These are phyloP conservation scores for Coix lacrymajobi DNA, from an alignment of 176 grass and related monocot genomes.

Conservation along the genomic window DNA sequence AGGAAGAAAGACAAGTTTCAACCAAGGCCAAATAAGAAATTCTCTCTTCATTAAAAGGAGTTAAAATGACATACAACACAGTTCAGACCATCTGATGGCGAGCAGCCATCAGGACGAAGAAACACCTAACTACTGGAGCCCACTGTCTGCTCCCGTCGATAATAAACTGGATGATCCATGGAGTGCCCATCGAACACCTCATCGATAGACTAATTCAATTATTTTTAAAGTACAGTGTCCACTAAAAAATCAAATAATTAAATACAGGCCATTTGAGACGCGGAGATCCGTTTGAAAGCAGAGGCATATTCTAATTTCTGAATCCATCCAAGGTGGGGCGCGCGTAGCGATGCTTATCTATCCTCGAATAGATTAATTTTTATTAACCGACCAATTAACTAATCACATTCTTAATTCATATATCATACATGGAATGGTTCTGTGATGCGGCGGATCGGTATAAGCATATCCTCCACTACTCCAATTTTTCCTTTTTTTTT, in stretches of 20 bases:
- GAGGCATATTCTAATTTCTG: background rate
- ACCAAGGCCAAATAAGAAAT: no score
- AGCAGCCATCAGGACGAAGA: no score
- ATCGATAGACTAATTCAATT: background rate
- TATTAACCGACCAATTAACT: background rate
- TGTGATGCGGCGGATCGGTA: conserved; percentile 27
- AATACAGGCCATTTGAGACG: background rate
- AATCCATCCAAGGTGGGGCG: background rate
- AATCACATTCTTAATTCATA: background rate
- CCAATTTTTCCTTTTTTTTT: background rate
- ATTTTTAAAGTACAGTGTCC: background rate
- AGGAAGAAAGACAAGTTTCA: no score
- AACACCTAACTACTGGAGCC: no score
- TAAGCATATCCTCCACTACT: background rate
- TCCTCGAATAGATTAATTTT: background rate
- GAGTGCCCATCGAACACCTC: background rate
- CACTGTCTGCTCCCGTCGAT: no score
- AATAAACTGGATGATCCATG: background rate
- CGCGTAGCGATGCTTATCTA: background rate
- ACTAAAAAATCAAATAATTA: background rate
- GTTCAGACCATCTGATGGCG: no score
- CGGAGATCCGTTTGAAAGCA: background rate
- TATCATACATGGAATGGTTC: background rate
- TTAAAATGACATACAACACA: no score
- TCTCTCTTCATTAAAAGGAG: no score